A percentile compares a stretch with the other conserved stretches of the same genome.
These are phyloP conservation scores for Zasmidium angulare DNA, from an alignment of 2,329 filamentous ascomycete genomes.

Conservation along the genomic window DNA sequence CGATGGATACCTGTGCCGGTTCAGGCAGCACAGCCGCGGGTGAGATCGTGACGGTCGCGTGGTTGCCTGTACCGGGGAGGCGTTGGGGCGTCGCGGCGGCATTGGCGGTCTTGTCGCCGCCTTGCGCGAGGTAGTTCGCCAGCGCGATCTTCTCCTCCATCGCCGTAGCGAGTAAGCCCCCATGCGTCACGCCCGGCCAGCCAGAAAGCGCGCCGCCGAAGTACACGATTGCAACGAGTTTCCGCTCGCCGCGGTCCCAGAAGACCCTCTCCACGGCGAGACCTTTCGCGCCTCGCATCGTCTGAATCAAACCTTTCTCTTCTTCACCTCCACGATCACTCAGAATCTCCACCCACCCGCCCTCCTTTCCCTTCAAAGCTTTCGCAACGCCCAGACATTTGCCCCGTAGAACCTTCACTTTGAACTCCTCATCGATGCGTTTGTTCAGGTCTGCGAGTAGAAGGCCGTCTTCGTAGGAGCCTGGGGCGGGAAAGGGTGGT, in stretches of 20 bases:
- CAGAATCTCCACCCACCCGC: slow-evolving; percentile 35
- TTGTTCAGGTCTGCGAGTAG: slow-evolving; percentile 43
- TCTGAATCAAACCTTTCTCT: slow-evolving; percentile 24
- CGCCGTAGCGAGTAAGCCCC: slow-evolving; percentile 66
- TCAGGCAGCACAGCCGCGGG: slow-evolving; percentile 22
- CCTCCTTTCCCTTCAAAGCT: slow-evolving; percentile 31
- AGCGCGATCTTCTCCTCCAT: slow-evolving; percentile 70
- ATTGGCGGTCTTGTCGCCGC: slow-evolving; percentile 11
- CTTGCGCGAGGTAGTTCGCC: slow-evolving; percentile 56
- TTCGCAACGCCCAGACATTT: slow-evolving; percentile 42
- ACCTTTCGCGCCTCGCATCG: slow-evolving; percentile 41
- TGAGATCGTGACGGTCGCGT: slow-evolving; percentile 30
- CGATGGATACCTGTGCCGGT: slow-evolving; percentile 48
- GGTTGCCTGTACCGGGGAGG: slow-evolving; percentile 31
- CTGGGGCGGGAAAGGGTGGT: slow-evolving; percentile 42
- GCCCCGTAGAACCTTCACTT: slow-evolving; percentile 48
- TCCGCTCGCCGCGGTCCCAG: slow-evolving; percentile 58
- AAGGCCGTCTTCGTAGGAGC: slow-evolving; percentile 43
- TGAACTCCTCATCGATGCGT: slow-evolving; percentile 48
- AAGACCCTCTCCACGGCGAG: slow-evolving; percentile 61
- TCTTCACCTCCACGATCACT: slow-evolving; percentile 7
- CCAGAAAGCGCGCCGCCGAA: slow-evolving; percentile 65
- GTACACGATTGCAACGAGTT: slow-evolving; percentile 64
- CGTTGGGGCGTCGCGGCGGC: slow-evolving; percentile 32
- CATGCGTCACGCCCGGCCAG: slow-evolving; percentile 72